phyloP scores from a whole-genome alignment of 2,329 filamentous ascomycete genomes.

The Cercospora zeina region DNA sequence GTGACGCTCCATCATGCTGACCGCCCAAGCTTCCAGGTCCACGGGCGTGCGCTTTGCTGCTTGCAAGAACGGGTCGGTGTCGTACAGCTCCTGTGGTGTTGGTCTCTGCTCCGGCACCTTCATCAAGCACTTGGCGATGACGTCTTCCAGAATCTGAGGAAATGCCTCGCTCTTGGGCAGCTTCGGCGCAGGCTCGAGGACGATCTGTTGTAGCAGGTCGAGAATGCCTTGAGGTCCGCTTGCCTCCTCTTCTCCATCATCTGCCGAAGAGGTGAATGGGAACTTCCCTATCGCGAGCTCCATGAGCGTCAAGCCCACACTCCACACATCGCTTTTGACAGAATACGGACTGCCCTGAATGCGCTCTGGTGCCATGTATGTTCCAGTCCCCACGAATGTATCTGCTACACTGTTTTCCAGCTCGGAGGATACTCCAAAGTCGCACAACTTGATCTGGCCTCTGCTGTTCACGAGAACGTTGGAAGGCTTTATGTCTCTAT shows the following conservation, averaged over 20 bases:
- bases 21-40: slow-evolving; percentile 88
- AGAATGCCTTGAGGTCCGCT: slow-evolving; percentile 86
- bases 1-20: slow-evolving; percentile 89
- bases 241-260: slow-evolving; percentile 68
- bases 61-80: slow-evolving; percentile 90
- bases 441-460: slow-evolving; percentile 93
- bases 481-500: slow-evolving; percentile 96
- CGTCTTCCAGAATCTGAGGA: slow-evolving; percentile 89
- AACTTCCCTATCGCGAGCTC: slow-evolving; percentile 97
- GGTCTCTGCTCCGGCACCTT: slow-evolving; percentile 87
- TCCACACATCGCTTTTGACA: slow-evolving; percentile 98
- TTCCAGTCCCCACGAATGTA: slow-evolving; percentile 97
- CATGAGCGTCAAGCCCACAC: slow-evolving; percentile 93
- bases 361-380: slow-evolving; percentile 98
- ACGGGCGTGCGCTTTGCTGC: slow-evolving; percentile 96
- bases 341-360: slow-evolving; percentile 97
- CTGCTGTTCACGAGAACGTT: slow-evolving; percentile 95
- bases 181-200: slow-evolving; percentile 89
- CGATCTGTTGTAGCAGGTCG: slow-evolving; percentile 94
- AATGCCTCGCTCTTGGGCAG: slow-evolving; percentile 97
- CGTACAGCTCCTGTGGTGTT: slow-evolving; percentile 89
- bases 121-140: slow-evolving; percentile 92
- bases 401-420: slow-evolving; percentile 97
- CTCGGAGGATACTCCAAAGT: slow-evolving; percentile 98
- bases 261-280: slow-evolving; percentile 84